A percentile compares a stretch with the other conserved stretches of the same genome.
phyloP scores from a whole-genome alignment of 495 filamentous ascomycete genomes.

The Lasiosphaeriaceae sp. region DNA sequence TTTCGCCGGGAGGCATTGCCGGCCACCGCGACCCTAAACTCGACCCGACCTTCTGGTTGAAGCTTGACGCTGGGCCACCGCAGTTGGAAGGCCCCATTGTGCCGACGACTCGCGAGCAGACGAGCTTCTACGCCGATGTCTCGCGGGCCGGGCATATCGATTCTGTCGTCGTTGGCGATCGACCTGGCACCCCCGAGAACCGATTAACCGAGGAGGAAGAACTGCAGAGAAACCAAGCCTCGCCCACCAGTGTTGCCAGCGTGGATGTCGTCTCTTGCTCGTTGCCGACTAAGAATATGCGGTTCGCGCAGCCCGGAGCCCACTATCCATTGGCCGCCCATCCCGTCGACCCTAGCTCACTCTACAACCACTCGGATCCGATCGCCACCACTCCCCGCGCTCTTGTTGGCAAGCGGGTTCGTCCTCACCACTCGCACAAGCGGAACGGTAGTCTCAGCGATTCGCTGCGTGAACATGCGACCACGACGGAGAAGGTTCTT shows the following conservation, averaged over 20 bases:
- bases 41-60: slow-evolving; percentile 46
- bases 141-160: slow-evolving; percentile 47
- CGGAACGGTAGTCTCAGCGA: slow-evolving; percentile 67
- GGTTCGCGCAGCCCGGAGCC: slow-evolving; percentile 39
- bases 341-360: slow-evolving; percentile 53
- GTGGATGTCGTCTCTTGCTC: slow-evolving; percentile 76
- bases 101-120: slow-evolving; percentile 21
- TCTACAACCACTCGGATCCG: slow-evolving; percentile 40
- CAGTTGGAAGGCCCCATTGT: slow-evolving; percentile 38
- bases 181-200: slow-evolving; percentile 41
- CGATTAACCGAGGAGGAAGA: slow-evolving; percentile 9
- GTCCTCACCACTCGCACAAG: slow-evolving; percentile 44
- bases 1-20: slow-evolving; percentile 68
- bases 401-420: slow-evolving; percentile 49
- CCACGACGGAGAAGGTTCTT: slow-evolving; percentile 43
- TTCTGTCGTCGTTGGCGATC: slow-evolving; percentile 34
- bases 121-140: slow-evolving; percentile 46
- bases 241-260: slow-evolving; percentile 50
- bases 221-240: slow-evolving; percentile 35
- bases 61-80: slow-evolving; percentile 33
- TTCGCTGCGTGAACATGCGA: slow-evolving; percentile 71
- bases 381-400: slow-evolving; percentile 51
- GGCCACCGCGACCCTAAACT: slow-evolving; percentile 52
- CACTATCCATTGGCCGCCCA: slow-evolving; percentile 55
- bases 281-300: slow-evolving; percentile 62